phyloP scores from a whole-genome alignment of 768 basidiomycete genomes.

The Podaxis sp. region DNA sequence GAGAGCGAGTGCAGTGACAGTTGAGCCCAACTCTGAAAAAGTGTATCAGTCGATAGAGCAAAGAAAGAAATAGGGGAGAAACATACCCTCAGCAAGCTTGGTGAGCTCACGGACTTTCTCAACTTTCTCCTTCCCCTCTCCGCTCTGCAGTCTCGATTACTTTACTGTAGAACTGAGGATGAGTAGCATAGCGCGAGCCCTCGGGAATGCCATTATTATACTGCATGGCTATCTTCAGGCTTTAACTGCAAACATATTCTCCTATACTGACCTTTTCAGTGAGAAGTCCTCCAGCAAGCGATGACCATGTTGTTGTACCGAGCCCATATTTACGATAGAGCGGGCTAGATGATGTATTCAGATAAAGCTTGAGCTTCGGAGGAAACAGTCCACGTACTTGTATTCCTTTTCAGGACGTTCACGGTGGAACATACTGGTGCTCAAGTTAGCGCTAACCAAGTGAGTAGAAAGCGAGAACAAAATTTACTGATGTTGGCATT shows the following conservation, averaged over 20 bases:
- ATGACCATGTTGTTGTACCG: slow-evolving; percentile 75
- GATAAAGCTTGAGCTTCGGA: not conserved
- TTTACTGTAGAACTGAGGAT: slow-evolving; percentile 50
- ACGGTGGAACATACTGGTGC: slow-evolving; percentile 66
- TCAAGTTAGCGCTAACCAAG: slow-evolving; percentile 14
- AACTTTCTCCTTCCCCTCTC: slow-evolving; percentile 65
- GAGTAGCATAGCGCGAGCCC: slow-evolving; percentile 64
- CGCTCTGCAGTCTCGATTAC: slow-evolving; percentile 50
- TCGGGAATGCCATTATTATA: slow-evolving; percentile 78
- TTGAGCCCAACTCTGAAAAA: slow-evolving; percentile 35
- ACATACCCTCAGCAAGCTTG: slow-evolving; percentile 51
- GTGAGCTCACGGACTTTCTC: slow-evolving; percentile 69
- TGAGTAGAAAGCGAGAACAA: not conserved
- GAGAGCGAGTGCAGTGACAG: slow-evolving; percentile 65
- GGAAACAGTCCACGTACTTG: slow-evolving; percentile 33
- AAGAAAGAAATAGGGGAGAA: not conserved
- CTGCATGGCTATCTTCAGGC: slow-evolving; percentile 23
- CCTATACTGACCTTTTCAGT: slow-evolving; percentile 61
- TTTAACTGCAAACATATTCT: not conserved
- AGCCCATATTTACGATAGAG: slow-evolving; percentile 65
- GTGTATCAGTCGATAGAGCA: not conserved
- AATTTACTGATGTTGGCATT: slow-evolving; percentile 64
- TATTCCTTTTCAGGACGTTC: slow-evolving; percentile 81
- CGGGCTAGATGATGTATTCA: slow-evolving; percentile 30
- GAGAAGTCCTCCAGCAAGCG: slow-evolving; percentile 67